These are phyloP conservation scores for Hordeum vulgare DNA, from an alignment of 176 grass and related monocot species.

Conservation along the genomic window DNA sequence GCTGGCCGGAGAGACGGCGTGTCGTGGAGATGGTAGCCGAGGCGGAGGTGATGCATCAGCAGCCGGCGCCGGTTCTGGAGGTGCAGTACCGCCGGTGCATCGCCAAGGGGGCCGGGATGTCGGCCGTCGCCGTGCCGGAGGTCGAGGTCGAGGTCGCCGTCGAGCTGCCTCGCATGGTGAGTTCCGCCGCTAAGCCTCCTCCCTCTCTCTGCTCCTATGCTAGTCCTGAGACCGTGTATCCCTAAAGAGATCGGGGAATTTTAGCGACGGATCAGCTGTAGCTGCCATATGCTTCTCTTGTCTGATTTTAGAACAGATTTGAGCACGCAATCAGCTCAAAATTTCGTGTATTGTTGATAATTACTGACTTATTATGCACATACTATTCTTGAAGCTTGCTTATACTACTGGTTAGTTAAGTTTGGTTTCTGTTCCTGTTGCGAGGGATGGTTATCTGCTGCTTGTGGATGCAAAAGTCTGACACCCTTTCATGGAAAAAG, in stretches of 20 bases:
- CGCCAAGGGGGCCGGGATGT: conserved; percentile 30
- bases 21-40: conserved; percentile 67
- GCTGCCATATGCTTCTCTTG: background rate
- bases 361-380: background rate
- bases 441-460: background rate
- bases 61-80: conserved; percentile 43
- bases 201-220: background rate
- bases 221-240: background rate
- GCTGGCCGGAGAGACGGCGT: background rate
- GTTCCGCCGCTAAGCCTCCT: conserved; percentile 16
- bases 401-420: background rate
- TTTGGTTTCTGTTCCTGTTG: background rate
- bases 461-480: conserved; percentile 32
- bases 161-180: conserved; percentile 44
- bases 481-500: conserved; percentile 22
- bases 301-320: background rate
- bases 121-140: conserved; percentile 12
- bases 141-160: conserved; percentile 38
- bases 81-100: conserved; percentile 44
- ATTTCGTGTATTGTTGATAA: background rate
- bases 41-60: conserved; percentile 72
- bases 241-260: background rate
- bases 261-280: background rate
- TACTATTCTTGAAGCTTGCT: background rate
- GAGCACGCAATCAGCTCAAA: background rate